Evolutionary conservation across 805 yeast genomes (phyloP).

Genomic region (Yamadazyma sp.): DNA sequence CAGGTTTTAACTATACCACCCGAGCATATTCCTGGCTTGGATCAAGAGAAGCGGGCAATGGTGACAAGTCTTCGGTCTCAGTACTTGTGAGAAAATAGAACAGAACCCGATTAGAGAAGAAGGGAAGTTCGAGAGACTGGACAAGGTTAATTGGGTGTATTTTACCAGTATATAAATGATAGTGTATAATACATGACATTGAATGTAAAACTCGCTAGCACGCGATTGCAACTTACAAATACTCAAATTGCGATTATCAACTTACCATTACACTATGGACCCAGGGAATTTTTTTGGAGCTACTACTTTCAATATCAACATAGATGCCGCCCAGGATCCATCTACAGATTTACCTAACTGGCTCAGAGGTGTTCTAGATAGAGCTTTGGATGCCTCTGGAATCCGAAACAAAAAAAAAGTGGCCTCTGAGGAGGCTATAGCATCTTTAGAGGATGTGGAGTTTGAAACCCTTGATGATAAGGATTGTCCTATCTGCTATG

Average conservation of each 20-base stretch:
- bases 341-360: slow-evolving; percentile 27
- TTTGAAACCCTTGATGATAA: slow-evolving; percentile 16
- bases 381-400: slow-evolving; percentile 34
- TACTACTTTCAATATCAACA: slow-evolving; percentile 23
- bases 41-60: slow-evolving; percentile 54
- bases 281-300: slow-evolving; percentile 8
- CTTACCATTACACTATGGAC: no score
- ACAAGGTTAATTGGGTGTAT: no score
- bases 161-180: no score
- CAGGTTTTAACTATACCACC: slow-evolving; percentile 52
- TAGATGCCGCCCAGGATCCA: slow-evolving; percentile 14
- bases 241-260: no score
- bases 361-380: slow-evolving; percentile 33
- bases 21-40: slow-evolving; percentile 49
- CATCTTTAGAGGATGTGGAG: slow-evolving; percentile 27
- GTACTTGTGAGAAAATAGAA: slow-evolving; percentile 35
- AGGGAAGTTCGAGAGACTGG: no score
- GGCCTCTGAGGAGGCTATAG: slow-evolving; percentile 42
- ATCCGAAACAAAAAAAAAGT: slow-evolving; percentile 23
- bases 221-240: no score
- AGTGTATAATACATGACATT: no score
- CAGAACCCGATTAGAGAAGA: slow-evolving; percentile 1
- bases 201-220: no score
- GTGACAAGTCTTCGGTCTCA: slow-evolving; percentile 55
- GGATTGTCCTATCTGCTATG: slow-evolving; percentile 45